phyloP scores from a whole-genome alignment of 2,329 filamentous ascomycete genomes.

The Pestalotiopsis sp. region DNA sequence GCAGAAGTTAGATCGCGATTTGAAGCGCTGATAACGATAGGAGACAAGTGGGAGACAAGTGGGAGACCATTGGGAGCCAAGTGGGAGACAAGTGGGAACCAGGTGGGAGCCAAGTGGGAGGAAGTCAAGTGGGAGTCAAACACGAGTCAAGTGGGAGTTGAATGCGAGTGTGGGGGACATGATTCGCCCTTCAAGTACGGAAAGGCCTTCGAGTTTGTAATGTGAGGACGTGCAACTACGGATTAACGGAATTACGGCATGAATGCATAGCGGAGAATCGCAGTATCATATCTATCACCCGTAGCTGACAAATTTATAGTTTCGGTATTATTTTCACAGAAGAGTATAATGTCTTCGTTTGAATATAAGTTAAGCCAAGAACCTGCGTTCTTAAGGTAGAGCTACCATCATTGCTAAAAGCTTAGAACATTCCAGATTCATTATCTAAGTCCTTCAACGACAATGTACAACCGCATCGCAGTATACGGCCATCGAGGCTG shows the following conservation, averaged over 20 bases:
- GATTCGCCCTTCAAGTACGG: too few species aligned
- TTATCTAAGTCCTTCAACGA: constrained; percentile 13
- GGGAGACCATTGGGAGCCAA: too few species aligned
- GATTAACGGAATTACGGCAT: background rate
- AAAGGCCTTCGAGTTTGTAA: background rate
- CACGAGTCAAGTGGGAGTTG: too few species aligned
- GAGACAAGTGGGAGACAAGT: too few species aligned
- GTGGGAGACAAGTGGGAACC: too few species aligned
- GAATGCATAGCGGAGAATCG: background rate
- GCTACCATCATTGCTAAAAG: background rate
- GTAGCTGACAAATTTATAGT: background rate
- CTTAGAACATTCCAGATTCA: background rate
- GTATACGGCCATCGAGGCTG: constrained; percentile 30
- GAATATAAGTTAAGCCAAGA: background rate
- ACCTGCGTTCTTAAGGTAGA: background rate
- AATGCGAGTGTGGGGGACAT: too few species aligned
- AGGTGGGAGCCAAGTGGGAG: too few species aligned
- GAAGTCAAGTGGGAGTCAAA: background rate
- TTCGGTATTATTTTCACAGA: background rate
- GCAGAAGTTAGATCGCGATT: too few species aligned
- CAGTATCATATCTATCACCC: background rate
- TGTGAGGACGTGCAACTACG: background rate
- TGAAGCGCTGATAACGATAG: too few species aligned
- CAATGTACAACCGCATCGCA: constrained; percentile 29
- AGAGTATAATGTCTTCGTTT: too few species aligned